These are phyloP conservation scores for Cornus controversa DNA, from an alignment of 148 eudicot species.

Conservation along the genomic window DNA sequence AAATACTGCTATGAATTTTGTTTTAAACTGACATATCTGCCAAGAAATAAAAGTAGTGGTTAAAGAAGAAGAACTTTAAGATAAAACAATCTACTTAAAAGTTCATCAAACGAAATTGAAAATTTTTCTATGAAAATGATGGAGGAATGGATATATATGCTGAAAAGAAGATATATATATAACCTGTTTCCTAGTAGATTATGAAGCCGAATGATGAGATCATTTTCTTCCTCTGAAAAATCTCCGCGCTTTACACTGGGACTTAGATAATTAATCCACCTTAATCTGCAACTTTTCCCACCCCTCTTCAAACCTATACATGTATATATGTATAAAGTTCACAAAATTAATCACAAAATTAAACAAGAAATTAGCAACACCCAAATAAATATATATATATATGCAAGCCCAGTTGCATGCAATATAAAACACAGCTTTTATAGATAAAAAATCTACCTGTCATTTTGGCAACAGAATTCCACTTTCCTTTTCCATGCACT, in stretches of 20 bases:
- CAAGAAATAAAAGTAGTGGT: too few relatives aligned
- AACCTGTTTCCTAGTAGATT: conserved; percentile 36
- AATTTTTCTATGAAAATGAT: too few relatives aligned
- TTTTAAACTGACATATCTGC: too few relatives aligned
- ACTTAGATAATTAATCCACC: conserved; percentile 34
- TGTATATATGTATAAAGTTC: too few relatives aligned
- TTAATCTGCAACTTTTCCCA: conserved; percentile 31
- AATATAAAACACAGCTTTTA: too few relatives aligned
- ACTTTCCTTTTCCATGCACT: conserved; percentile 24
- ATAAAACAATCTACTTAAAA: too few relatives aligned
- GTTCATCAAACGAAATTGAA: too few relatives aligned
- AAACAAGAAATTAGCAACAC: background rate
- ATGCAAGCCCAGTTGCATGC: background rate
- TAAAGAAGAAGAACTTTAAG: too few relatives aligned
- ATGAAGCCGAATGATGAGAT: conserved; percentile 31
- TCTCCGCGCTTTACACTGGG: conserved; percentile 20
- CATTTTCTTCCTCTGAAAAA: conserved; percentile 33
- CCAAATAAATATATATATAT: background rate
- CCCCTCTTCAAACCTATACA: conserved; percentile 28
- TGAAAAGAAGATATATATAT: background rate
- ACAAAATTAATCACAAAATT: background rate
- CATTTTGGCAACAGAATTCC: conserved; percentile 23
- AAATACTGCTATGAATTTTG: too few relatives aligned
- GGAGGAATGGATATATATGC: too few relatives aligned
- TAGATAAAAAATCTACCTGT: conserved; percentile 13